Base-by-base conservation (phyloP, 805 yeast species). In the Teunomyces kruisii region DNA sequence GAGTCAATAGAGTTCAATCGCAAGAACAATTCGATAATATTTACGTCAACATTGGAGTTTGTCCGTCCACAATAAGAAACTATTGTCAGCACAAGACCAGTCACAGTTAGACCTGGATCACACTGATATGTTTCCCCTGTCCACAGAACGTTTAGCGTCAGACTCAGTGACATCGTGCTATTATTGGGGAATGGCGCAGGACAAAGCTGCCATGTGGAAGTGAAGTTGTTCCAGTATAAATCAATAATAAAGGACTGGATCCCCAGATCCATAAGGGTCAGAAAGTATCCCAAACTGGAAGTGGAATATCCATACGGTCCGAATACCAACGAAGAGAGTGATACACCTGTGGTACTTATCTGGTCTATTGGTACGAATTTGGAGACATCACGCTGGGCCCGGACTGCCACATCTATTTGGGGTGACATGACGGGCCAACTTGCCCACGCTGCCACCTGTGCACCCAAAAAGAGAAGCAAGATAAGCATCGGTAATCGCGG, bases 211-310 rank as follows among this genome's bases (percentile, higher is more conserved):
- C 83, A 79, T 36, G 45, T 50, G 9, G 49, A 39, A 3, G 70
- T 62, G 33, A 63, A 53, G 40, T 76, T 78, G 53, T 78, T 79
- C 72, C 80, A 77, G 58, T 81, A 83, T 22, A 83, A 44, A 54
- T 85, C 87, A 3, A 83, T 42, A 43, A 67, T 61, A n/a, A 81
- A 57, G 0, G 72, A 59, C 42, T 73, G 75, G 1, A 74, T 63
- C 0, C 86, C 86, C 2, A 61, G 60, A 30, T 59, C 53, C 35
- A 84, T 44, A 31, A 59, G 40, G 30, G 47, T 35, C 15, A 44
- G 19, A 2, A 66, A 42, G 22, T 50, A 44, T n/a, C 45, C 36
- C 32, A 64, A 37, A 5, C 64, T 36, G 7, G 39, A 43, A 9
- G 29, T 13, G 6, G 55, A 46, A 50, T 70, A 70, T 7, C 44